phyloP scores from a whole-genome alignment of 1,284 basidiomycete genomes.

The Cutaneotrichosporon sp. region DNA sequence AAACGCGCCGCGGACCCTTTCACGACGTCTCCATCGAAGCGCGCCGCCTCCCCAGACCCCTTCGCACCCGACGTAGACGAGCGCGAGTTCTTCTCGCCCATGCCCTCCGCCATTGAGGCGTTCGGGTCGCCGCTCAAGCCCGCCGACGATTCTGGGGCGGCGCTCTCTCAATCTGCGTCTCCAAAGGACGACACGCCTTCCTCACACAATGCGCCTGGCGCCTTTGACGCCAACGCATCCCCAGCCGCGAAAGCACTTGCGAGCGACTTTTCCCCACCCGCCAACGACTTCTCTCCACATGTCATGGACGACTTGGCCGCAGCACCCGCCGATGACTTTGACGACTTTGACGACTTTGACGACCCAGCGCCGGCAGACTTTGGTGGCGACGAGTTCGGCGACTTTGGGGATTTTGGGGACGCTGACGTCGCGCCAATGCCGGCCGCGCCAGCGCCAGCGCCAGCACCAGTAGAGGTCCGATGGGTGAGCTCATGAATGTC shows the following conservation, averaged over 20 bases:
- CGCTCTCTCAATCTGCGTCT: background rate
- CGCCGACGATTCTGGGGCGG: background rate
- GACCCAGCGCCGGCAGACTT: slow-evolving; percentile 24
- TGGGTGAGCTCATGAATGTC: slow-evolving; percentile 16
- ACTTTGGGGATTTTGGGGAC: slow-evolving; percentile 69
- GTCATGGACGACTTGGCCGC: too few relatives aligned
- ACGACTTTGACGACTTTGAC: slow-evolving; percentile 59
- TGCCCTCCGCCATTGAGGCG: background rate
- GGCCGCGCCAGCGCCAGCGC: slow-evolving; percentile 17
- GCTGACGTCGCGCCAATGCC: slow-evolving; percentile 52
- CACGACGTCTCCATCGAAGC: background rate
- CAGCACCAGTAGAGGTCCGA: slow-evolving; percentile 41
- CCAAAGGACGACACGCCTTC: background rate
- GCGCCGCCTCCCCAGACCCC: background rate
- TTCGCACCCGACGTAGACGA: background rate
- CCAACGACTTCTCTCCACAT: background rate
- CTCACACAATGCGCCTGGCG: background rate
- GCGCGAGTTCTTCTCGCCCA: background rate
- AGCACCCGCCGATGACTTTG: slow-evolving; percentile 60
- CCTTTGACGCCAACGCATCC: background rate
- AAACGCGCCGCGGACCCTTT: background rate
- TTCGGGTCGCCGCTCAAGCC: slow-evolving; percentile 1
- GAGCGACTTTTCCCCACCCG: background rate
- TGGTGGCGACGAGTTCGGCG: slow-evolving; percentile 52
- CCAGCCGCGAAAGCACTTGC: too few relatives aligned